These are phyloP conservation scores for Aureobasidium lini DNA, from an alignment of 2,329 filamentous ascomycete genomes.

Conservation along the genomic window DNA sequence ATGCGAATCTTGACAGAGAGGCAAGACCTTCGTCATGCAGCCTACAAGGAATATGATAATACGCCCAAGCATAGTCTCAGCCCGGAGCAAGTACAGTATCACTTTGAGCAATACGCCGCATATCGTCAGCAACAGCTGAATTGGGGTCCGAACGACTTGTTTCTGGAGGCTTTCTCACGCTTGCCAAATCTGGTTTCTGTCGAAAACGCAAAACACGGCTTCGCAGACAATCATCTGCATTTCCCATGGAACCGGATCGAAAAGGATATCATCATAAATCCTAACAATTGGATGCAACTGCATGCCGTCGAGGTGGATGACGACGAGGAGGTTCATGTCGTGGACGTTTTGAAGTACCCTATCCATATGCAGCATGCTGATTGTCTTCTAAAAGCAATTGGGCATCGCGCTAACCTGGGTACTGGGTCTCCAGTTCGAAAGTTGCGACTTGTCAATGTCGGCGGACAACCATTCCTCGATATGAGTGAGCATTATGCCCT, in stretches of 20 bases:
- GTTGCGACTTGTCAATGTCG: slow-evolving; percentile 1
- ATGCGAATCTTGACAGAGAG: background rate
- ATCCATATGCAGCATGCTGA: slow-evolving; percentile 4
- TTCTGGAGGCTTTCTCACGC: slow-evolving; percentile 18
- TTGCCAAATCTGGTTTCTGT: slow-evolving; percentile 18
- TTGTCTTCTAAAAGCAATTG: background rate
- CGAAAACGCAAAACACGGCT: slow-evolving; percentile 15
- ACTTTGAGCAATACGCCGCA: background rate
- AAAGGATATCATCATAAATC: slow-evolving; percentile 15
- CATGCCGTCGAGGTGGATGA: background rate
- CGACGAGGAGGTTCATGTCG: slow-evolving; percentile 7
- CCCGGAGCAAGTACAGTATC: background rate
- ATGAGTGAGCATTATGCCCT: background rate
- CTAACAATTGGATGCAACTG: slow-evolving; percentile 19
- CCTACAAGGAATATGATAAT: slow-evolving; percentile 1
- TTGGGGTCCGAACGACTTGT: slow-evolving; percentile 12
- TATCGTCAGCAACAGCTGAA: slow-evolving; percentile 16
- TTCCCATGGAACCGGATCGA: slow-evolving; percentile 18
- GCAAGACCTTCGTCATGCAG: background rate
- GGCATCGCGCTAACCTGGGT: background rate
- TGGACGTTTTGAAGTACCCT: background rate
- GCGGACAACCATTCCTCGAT: slow-evolving; percentile 4
- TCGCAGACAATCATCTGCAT: slow-evolving; percentile 15
- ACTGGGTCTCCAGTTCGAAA: background rate
- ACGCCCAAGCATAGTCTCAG: slow-evolving; percentile 16